Percentiles rank a stretch among this genome's conserved stretches.
Conservation (phyloP, 2,329 filamentous ascomycete genomes). For the Neofusicoccum sp. region DNA sequence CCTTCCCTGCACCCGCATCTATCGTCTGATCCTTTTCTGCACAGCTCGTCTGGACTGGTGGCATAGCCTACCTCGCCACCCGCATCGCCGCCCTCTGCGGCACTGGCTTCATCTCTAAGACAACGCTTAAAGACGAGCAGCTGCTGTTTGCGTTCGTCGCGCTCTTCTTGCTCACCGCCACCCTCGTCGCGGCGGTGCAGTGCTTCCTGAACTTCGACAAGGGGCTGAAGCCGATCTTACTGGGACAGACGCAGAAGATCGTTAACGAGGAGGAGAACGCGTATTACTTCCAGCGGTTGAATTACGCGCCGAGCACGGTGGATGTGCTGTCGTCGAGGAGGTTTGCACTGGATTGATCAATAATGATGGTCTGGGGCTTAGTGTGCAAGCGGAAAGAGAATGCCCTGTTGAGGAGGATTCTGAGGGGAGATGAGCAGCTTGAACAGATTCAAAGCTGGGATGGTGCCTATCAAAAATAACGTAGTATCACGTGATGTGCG, state of each 20-base stretch:
- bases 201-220: conserved; percentile 27
- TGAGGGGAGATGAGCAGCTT: too few relatives aligned
- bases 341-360: background rate
- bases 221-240: conserved; percentile 25
- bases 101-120: background rate
- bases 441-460: too few relatives aligned
- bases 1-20: background rate
- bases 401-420: too few relatives aligned
- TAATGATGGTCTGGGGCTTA: too few relatives aligned
- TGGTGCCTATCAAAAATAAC: too few relatives aligned
- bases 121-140: conserved; percentile 25
- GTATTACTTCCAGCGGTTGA: background rate
- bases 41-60: conserved; percentile 20
- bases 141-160: conserved; percentile 22
- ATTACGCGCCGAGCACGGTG: background rate
- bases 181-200: conserved; percentile 14
- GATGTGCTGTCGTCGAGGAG: background rate
- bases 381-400: too few relatives aligned
- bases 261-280: background rate
- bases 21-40: background rate
- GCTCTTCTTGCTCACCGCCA: conserved; percentile 17
- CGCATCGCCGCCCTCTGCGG: conserved; percentile 25
- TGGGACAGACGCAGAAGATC: background rate
- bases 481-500: too few relatives aligned
- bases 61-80: conserved; percentile 24